Base-by-base conservation (phyloP, 441 rosid genomes). In the Mallotus japonicus region DNA sequence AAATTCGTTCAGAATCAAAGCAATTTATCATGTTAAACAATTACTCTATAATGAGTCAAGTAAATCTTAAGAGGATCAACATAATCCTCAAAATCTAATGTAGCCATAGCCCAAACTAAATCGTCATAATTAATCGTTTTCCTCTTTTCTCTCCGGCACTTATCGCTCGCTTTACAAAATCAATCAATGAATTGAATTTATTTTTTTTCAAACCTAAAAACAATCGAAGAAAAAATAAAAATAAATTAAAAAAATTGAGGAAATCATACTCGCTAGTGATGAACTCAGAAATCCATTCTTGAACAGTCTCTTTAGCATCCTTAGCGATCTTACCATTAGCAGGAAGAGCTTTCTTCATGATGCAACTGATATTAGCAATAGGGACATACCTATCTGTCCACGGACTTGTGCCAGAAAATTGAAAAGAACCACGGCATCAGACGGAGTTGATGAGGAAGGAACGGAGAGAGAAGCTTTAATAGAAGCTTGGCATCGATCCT, bases 71-170 rank as follows among this genome's bases (percentile, higher is more conserved):
- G 87, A 2, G 98, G 98, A 53, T 95, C 98, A 40, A 91, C 91
- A 78, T 95, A 95, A 71, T 92, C 98, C 88, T 92, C 98, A 82
- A 95, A 95, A 70, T 97, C 97, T 84, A 95, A 79, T 32, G 98
- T 92, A 0, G 96, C 96, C 96, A 95, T 95, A 50, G 97, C 96
- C 97, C 97, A 95, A 47, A 95, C 87, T 82, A 95, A 84, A 83
- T 95, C 99, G 71, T 92, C 98, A 58, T 96, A 96, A 56, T 95
- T 95, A 67, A 95, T 87, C 65, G 96, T 92, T 90, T 95, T 95
- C 85, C 98, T 81, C 87, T 95, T 95, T 88, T 95, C 99, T 75
- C 89, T 88, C 89, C 90, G 99, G 54, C 99, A 92, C 86, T 92
- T 95, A 79, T 95, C 98, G 85, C 97, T 91, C 57, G 99, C 99